Evolutionary conservation across 306 rosid species (phyloP).

Genomic region (barrel medic (Medicago truncatula)): MtrunA17r5.0-ANR NC_053043.1:14519001-14519500

Average conservation of each 20-base stretch:
- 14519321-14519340: constrained; percentile 45
- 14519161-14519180: constrained; percentile 43
- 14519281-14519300: constrained; percentile 50
- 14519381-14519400: background rate
- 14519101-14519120: constrained; percentile 62
- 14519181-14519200: constrained; percentile 51
- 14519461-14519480: background rate
- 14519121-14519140: constrained; percentile 48
- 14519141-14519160: constrained; percentile 53
- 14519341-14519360: constrained; percentile 7
- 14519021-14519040: constrained; percentile 24
- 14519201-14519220: constrained; percentile 46
- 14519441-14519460: background rate
- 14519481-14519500: too few species aligned
- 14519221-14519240: constrained; percentile 37
- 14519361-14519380: background rate
- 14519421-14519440: background rate
- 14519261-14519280: constrained; percentile 48
- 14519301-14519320: constrained; percentile 43
- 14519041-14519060: constrained; percentile 39
- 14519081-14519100: constrained; percentile 49
- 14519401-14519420: background rate
- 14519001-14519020: constrained; percentile 56
- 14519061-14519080: constrained; percentile 40
- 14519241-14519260: background rate